phyloP scores from a whole-genome alignment of 805 yeast species.

The Saturnispora zaruensis region DNA sequence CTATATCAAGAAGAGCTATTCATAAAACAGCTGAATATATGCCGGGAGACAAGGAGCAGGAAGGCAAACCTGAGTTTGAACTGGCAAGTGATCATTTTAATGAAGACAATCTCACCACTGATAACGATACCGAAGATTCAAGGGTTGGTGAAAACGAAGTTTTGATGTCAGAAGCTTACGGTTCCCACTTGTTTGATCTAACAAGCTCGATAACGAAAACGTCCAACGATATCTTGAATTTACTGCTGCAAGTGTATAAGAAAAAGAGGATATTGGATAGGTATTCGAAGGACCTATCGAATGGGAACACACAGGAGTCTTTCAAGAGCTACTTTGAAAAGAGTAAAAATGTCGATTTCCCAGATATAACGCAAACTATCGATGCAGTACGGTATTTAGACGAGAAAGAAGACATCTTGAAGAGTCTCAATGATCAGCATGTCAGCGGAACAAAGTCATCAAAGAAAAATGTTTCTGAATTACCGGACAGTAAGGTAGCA shows the following conservation, averaged over 20 bases:
- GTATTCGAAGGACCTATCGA: conserved; percentile 2
- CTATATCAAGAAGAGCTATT: neutral
- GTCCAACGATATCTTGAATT: conserved; percentile 3
- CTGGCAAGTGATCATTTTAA: neutral
- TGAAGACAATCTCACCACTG: neutral
- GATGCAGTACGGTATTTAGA: neutral
- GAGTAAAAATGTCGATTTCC: neutral
- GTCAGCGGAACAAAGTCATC: neutral
- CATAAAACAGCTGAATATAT: neutral
- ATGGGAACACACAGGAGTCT: conserved; percentile 1
- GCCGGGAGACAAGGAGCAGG: neutral
- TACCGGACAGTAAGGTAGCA: neutral
- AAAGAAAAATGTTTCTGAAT: neutral
- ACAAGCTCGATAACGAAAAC: conserved; percentile 6
- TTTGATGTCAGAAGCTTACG: neutral
- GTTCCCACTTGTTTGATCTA: conserved; percentile 7
- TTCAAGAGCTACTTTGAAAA: conserved; percentile 5
- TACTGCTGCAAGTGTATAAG: conserved; percentile 8
- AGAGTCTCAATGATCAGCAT: neutral
- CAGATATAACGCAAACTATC: neutral
- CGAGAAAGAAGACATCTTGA: neutral
- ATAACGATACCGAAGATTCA: neutral
- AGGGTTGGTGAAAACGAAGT: neutral
- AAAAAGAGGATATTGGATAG: conserved; percentile 7
- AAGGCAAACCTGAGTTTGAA: neutral